phyloP scores from a whole-genome alignment of 78 protist species.

The Speleostelium caveatum region DNA sequence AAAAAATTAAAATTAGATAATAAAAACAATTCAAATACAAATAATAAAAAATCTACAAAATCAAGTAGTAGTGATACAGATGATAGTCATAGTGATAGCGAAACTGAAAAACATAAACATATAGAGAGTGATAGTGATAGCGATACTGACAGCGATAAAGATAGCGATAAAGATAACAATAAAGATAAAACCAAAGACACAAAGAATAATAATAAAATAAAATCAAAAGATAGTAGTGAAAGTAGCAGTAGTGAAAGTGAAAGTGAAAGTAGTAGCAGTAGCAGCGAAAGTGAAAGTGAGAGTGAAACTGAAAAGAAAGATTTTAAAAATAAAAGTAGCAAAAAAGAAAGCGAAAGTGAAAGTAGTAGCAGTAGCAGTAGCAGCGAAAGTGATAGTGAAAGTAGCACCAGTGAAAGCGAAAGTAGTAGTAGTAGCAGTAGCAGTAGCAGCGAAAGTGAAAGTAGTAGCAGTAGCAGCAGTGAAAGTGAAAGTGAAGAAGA shows the following conservation, averaged over 20 bases:
- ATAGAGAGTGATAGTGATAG: neutral
- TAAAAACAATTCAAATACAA: neutral
- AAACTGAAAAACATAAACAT: neutral
- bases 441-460: slow-evolving; percentile 8
- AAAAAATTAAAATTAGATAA: slow-evolving; percentile 1
- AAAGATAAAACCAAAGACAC: neutral
- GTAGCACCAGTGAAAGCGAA: neutral
- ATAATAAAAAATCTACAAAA: no score
- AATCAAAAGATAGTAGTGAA: neutral
- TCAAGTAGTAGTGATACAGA: slow-evolving; percentile 3
- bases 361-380: neutral
- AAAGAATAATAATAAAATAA: neutral
- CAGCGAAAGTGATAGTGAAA: neutral
- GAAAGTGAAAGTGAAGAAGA: neutral
- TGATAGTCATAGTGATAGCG: slow-evolving; percentile 21
- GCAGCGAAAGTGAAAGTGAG: neutral
- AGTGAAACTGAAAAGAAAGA: neutral
- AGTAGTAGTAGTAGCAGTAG: slow-evolving; percentile 8
- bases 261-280: slow-evolving; percentile 5
- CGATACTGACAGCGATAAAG: slow-evolving; percentile 27
- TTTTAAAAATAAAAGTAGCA: neutral
- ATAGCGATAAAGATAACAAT: slow-evolving; percentile 7
- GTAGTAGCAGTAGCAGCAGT: neutral
- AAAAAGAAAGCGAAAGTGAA: slow-evolving; percentile 36
- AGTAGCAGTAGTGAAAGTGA: slow-evolving; percentile 38